Evolutionary conservation across 306 rosid genomes (phyloP).

Genomic region (Abrus precatorius): DNA sequence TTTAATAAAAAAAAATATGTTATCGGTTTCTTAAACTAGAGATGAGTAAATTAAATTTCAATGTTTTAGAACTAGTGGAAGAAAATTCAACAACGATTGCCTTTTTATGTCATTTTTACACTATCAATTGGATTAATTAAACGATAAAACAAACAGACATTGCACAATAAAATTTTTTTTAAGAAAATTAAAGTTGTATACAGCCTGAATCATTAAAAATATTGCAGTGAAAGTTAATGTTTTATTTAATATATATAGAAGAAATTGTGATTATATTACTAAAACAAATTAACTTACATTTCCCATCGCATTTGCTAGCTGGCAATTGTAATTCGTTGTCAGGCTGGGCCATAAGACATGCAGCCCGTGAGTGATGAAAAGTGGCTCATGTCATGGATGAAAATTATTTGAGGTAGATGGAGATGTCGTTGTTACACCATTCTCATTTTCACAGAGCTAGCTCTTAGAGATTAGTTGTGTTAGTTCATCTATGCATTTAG

Average conservation of each 20-base stretch:
- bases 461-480: background rate
- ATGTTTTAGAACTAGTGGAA: background rate
- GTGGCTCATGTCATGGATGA: background rate
- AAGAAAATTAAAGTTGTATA: too few species aligned
- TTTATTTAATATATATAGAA: background rate
- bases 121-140: too few species aligned
- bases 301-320: constrained; percentile 27
- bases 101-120: too few species aligned
- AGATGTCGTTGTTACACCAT: background rate
- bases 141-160: too few species aligned
- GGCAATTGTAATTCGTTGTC: constrained; percentile 11
- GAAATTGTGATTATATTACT: background rate
- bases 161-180: too few species aligned
- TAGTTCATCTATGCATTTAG: constrained; percentile 2
- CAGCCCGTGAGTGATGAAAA: constrained; percentile 29
- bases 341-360: constrained; percentile 1
- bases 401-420: constrained; percentile 36
- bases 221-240: too few species aligned
- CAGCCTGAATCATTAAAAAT: too few species aligned
- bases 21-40: background rate
- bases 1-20: background rate
- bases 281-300: background rate
- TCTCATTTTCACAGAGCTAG: background rate
- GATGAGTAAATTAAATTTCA: background rate
- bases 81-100: background rate